phyloP scores from a whole-genome alignment of 2,329 filamentous ascomycete species.

The Hymenoscyphus fructigenus region DNA sequence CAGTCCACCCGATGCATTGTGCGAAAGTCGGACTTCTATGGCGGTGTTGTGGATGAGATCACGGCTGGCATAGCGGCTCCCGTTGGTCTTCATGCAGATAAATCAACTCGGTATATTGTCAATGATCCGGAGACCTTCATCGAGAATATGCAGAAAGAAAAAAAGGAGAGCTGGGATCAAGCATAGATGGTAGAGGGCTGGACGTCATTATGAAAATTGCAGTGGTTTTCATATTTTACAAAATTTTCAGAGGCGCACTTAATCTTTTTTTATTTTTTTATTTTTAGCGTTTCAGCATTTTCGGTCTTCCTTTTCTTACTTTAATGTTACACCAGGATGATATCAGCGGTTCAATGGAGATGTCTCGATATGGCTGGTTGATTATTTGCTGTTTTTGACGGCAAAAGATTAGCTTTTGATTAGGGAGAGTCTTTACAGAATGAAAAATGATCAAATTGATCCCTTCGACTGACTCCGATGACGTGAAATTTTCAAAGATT shows the following conservation, averaged over 20 bases:
- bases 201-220: neutral
- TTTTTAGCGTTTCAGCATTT: neutral
- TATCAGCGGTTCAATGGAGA: neutral
- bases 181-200: too few relatives aligned
- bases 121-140: neutral
- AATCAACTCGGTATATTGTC: slow-evolving; percentile 34
- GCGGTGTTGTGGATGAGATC: slow-evolving; percentile 40
- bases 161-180: neutral
- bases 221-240: neutral
- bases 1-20: slow-evolving; percentile 42
- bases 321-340: too few relatives aligned
- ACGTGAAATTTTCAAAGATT: too few relatives aligned
- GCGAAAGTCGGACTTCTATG: slow-evolving; percentile 41
- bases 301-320: too few relatives aligned
- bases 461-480: too few relatives aligned
- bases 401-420: neutral
- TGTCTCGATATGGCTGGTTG: neutral
- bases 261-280: neutral
- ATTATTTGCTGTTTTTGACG: neutral
- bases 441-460: too few relatives aligned
- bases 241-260: neutral
- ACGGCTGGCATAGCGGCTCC: slow-evolving; percentile 37
- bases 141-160: too few relatives aligned
- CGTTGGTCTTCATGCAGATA: slow-evolving; percentile 34
- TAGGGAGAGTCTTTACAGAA: too few relatives aligned